Evolutionary conservation across 23 red algal genomes (phyloP).

Genomic region (Gracilaria caudata): DNA sequence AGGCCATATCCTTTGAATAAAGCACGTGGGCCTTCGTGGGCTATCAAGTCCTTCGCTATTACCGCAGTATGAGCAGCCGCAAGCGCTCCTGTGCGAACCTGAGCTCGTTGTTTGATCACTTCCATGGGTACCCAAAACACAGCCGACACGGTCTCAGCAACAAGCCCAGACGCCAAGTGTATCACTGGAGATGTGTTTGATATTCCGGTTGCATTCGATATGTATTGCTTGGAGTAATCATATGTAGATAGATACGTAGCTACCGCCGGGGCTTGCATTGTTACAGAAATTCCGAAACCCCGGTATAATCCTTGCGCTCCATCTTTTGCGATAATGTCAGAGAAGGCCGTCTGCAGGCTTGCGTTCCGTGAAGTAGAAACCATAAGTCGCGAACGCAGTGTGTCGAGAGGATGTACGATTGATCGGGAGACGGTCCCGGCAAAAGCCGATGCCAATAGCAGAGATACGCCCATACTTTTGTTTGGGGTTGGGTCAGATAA

Average conservation of each 20-base stretch:
- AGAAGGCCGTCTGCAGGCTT: conserved; percentile 28
- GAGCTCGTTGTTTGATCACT: conserved; percentile 97
- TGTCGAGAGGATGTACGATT: conserved; percentile 95
- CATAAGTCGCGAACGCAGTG: conserved; percentile 92
- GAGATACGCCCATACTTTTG: conserved; percentile 34
- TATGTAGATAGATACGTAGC: conserved; percentile 95
- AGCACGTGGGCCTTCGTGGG: conserved; percentile 70
- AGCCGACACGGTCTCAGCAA: conserved; percentile 85
- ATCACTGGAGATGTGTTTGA: conserved; percentile 33
- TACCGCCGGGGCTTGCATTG: conserved; percentile 95
- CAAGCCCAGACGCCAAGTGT: conserved; percentile 81
- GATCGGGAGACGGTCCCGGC: conserved; percentile 80
- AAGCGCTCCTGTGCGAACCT: conserved; percentile 74
- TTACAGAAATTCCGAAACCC: conserved; percentile 81
- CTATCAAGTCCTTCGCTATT: conserved; percentile 68
- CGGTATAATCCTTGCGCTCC: conserved; percentile 90
- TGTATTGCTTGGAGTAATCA: conserved; percentile 76
- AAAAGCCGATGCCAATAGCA: conserved; percentile 71
- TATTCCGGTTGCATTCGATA: not conserved
- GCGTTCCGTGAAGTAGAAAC: conserved; percentile 51
- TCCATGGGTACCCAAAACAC: conserved; percentile 99
- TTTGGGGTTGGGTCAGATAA: not conserved
- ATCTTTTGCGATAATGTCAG: conserved; percentile 26
- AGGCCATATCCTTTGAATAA: conserved; percentile 92
- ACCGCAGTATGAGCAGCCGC: conserved; percentile 44